Conservation (phyloP, 2,329 filamentous ascomycete species). For the Sarocladium brachiariae region DNA sequence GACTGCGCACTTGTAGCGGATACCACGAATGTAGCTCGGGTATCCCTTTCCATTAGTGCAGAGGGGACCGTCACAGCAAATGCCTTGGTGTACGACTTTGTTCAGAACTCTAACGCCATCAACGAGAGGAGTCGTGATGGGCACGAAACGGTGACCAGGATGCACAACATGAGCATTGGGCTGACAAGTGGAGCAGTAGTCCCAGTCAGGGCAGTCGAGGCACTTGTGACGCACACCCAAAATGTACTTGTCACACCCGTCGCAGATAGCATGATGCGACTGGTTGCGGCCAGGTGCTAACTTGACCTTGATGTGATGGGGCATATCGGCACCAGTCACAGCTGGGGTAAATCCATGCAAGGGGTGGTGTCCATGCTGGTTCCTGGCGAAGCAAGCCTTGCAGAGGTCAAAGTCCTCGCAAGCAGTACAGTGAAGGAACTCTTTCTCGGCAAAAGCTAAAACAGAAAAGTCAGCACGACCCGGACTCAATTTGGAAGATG, state of each 20-base stretch:
- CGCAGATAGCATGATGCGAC: conserved; percentile 83
- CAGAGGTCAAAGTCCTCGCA: conserved; percentile 95
- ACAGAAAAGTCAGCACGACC: conserved; percentile 21
- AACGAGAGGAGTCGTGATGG: conserved; percentile 68
- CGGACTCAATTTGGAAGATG: too few relatives aligned
- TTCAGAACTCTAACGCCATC: conserved; percentile 12
- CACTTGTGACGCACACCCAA: conserved; percentile 92
- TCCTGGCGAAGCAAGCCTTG: conserved; percentile 66
- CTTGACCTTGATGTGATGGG: conserved; percentile 55
- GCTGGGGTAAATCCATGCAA: conserved; percentile 72
- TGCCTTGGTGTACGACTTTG: conserved; percentile 62
- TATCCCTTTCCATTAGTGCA: conserved; percentile 54
- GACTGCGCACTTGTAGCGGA: conserved; percentile 94
- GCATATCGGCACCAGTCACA: conserved; percentile 54
- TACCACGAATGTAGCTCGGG: conserved; percentile 68
- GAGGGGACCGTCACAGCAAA: conserved; percentile 91
- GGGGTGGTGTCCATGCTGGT: conserved; percentile 85
- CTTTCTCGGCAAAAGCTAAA: conserved; percentile 63
- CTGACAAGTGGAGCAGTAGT: conserved; percentile 79
- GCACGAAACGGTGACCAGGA: conserved; percentile 78
- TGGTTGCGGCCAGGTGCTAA: conserved; percentile 75
- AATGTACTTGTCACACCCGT: conserved; percentile 87
- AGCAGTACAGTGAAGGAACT: conserved; percentile 76
- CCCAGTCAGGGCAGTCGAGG: conserved; percentile 93
- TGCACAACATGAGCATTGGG: conserved; percentile 62